Evolutionary conservation across 2,329 filamentous ascomycete species (phyloP).

Genomic region (Aspergillus awamori): DNA sequence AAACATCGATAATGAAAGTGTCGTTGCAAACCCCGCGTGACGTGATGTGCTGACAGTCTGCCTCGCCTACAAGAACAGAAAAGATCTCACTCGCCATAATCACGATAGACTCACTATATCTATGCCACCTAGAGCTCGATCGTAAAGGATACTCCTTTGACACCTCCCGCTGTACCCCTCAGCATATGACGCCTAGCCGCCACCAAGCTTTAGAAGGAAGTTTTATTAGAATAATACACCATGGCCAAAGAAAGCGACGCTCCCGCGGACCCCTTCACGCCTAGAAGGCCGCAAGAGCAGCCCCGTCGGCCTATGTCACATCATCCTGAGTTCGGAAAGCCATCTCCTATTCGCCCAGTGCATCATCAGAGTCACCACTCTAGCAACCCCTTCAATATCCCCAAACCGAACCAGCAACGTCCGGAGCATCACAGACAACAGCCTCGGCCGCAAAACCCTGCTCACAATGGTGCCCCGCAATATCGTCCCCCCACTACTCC

Average conservation of each 20-base stretch:
- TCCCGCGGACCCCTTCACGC: conserved; percentile 38
- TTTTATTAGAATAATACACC: conserved; percentile 19
- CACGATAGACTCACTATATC: neutral
- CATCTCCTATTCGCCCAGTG: conserved; percentile 56
- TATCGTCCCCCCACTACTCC: conserved; percentile 26
- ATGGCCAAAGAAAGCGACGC: conserved; percentile 59
- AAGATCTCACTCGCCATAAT: neutral
- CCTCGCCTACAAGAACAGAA: neutral
- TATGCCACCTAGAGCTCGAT: neutral
- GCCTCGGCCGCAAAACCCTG: conserved; percentile 24
- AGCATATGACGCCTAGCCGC: neutral
- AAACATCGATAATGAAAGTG: neutral
- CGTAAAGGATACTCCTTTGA: neutral
- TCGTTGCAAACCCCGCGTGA: neutral
- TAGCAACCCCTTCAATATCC: conserved; percentile 56
- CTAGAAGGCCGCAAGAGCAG: conserved; percentile 41
- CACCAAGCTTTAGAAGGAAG: neutral
- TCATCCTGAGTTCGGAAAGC: conserved; percentile 60
- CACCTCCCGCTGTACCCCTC: neutral
- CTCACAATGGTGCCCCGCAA: conserved; percentile 18
- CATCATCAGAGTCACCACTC: conserved; percentile 43
- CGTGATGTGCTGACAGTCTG: neutral
- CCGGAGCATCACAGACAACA: conserved; percentile 54
- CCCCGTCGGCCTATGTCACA: conserved; percentile 38
- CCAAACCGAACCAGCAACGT: conserved; percentile 51